These are phyloP conservation scores for Candida albicans DNA, from an alignment of 1,139 yeast species.

Conservation along the genomic window DNA sequence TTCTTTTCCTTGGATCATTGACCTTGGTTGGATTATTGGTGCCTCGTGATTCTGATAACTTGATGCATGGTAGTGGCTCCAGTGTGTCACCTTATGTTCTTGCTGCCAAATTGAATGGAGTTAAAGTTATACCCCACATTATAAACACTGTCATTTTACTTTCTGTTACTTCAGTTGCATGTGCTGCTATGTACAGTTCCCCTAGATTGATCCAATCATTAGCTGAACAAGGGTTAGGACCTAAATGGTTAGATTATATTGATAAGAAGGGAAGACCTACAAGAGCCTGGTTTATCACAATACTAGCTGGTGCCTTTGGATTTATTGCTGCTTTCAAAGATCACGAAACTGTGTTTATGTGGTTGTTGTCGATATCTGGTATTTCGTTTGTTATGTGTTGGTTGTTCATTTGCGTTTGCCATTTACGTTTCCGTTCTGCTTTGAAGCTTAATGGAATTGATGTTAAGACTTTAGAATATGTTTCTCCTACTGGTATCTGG, in stretches of 20 bases:
- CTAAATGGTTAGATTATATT: slow-evolving; percentile 29
- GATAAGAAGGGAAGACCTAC: slow-evolving; percentile 37
- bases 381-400: slow-evolving; percentile 26
- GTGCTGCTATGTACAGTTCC: slow-evolving; percentile 36
- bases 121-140: slow-evolving; percentile 32
- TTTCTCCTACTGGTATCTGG: slow-evolving; percentile 30
- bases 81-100: slow-evolving; percentile 44
- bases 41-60: slow-evolving; percentile 23
- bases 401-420: slow-evolving; percentile 34
- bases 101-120: slow-evolving; percentile 35
- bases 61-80: slow-evolving; percentile 24
- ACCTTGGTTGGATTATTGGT: slow-evolving; percentile 34
- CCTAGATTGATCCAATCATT: slow-evolving; percentile 37
- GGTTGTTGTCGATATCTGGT: slow-evolving; percentile 28
- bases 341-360: slow-evolving; percentile 23
- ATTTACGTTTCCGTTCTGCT: slow-evolving; percentile 33
- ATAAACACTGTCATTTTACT: slow-evolving; percentile 34
- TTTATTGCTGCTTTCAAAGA: slow-evolving; percentile 25
- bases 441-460: slow-evolving; percentile 27
- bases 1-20: slow-evolving; percentile 32
- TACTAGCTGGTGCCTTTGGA: slow-evolving; percentile 21
- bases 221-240: slow-evolving; percentile 36
- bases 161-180: slow-evolving; percentile 35
- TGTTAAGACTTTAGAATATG: slow-evolving; percentile 30
- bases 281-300: slow-evolving; percentile 21